A percentile compares a stretch with the other conserved stretches of the same genome.
Conservation (phyloP, 2,329 filamentous ascomycete genomes). For the Myrmaecium sp. region DNA sequence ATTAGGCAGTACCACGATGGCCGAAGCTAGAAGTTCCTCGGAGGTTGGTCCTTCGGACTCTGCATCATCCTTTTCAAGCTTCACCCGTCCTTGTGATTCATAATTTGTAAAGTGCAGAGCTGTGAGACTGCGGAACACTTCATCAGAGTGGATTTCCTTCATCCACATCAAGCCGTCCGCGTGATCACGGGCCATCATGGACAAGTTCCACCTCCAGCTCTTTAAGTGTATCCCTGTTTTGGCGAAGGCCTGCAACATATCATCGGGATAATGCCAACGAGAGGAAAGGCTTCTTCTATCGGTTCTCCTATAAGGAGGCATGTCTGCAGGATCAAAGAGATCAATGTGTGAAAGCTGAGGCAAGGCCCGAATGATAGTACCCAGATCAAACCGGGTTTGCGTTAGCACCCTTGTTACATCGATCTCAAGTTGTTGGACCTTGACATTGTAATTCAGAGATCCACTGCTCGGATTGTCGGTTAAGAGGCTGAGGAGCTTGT, state of each 20-base stretch:
- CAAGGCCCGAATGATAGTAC: slow-evolving; percentile 45
- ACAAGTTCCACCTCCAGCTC: slow-evolving; percentile 41
- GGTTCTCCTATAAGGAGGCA: slow-evolving; percentile 49
- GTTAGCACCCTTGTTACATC: slow-evolving; percentile 47
- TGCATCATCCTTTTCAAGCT: slow-evolving; percentile 5
- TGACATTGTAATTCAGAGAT: slow-evolving; percentile 46
- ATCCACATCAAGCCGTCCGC: slow-evolving; percentile 18
- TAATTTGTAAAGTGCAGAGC: slow-evolving; percentile 20
- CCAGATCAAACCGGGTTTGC: too few species aligned
- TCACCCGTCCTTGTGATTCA: slow-evolving; percentile 7
- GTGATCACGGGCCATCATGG: too few species aligned
- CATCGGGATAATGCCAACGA: slow-evolving; percentile 51
- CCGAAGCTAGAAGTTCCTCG: slow-evolving; percentile 29
- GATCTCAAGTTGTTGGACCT: slow-evolving; percentile 52
- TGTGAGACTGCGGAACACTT: slow-evolving; percentile 19
- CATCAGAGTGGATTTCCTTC: slow-evolving; percentile 28
- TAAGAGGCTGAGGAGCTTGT: slow-evolving; percentile 36
- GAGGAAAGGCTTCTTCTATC: slow-evolving; percentile 31
- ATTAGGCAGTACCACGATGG: slow-evolving; percentile 40
- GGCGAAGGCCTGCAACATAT: slow-evolving; percentile 48
- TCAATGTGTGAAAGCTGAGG: slow-evolving; percentile 53
- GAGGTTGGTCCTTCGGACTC: slow-evolving; percentile 21
- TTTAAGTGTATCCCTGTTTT: slow-evolving; percentile 28
- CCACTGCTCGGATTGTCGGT: slow-evolving; percentile 24
- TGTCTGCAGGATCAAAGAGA: slow-evolving; percentile 52